Conservation (phyloP, 2,329 filamentous ascomycete genomes). For the Trichoderma guizhouense region DNA sequence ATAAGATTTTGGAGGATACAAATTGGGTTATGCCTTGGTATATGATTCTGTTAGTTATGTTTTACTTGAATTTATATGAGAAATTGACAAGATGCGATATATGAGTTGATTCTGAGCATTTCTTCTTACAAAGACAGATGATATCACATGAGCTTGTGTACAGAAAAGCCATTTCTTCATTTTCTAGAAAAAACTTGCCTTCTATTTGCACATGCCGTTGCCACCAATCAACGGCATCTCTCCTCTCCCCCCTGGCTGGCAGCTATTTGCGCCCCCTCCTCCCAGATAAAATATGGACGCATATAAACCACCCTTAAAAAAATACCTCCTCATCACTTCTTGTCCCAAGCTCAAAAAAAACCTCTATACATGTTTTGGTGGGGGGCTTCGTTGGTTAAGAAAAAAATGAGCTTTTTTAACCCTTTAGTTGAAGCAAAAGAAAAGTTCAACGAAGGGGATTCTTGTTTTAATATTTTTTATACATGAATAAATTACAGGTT, state of each 20-base stretch:
- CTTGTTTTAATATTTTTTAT: slow-evolving; percentile 17
- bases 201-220: slow-evolving; percentile 22
- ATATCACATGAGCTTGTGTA: not conserved
- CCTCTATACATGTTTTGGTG: slow-evolving; percentile 9
- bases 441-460: slow-evolving; percentile 26
- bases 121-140: not conserved
- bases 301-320: not conserved
- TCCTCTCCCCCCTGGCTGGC: slow-evolving; percentile 6
- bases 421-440: not conserved
- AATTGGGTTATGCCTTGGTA: not conserved
- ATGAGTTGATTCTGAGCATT: not conserved
- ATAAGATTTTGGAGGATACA: not conserved
- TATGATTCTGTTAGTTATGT: not conserved
- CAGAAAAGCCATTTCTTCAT: slow-evolving; percentile 11
- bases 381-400: not conserved
- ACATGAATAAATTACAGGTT: slow-evolving; percentile 63
- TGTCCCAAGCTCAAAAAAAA: not conserved
- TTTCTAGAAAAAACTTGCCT: slow-evolving; percentile 17
- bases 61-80: not conserved
- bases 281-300: slow-evolving; percentile 2
- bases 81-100: not conserved
- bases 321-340: not conserved
- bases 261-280: not conserved
- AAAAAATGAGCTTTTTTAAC: not conserved
- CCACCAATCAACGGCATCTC: slow-evolving; percentile 16